These are phyloP conservation scores for Podosphaera fusca DNA, from an alignment of 2,329 filamentous ascomycete genomes.

Conservation along the genomic window DNA sequence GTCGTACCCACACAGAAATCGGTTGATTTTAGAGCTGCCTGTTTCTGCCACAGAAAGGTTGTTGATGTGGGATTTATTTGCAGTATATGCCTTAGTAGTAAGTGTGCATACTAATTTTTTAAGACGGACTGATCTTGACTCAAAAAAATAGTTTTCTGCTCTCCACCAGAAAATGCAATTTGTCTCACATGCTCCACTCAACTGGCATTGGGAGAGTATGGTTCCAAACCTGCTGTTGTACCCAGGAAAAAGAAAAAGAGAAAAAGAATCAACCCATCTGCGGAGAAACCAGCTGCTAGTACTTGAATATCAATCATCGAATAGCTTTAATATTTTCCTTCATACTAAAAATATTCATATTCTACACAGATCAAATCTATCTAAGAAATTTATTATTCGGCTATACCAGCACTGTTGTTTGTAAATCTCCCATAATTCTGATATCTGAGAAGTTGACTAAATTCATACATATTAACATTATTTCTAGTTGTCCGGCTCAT, in stretches of 20 bases:
- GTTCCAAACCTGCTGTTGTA: conserved; percentile 53
- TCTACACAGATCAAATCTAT: too few relatives aligned
- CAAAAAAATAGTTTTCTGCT: conserved; percentile 41
- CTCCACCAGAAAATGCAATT: conserved; percentile 34
- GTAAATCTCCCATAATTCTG: too few relatives aligned
- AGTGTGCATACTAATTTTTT: conserved; percentile 9
- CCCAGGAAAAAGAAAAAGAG: conserved; percentile 53
- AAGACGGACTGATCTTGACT: conserved; percentile 4
- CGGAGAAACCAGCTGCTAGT: too few relatives aligned
- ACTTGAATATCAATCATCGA: too few relatives aligned
- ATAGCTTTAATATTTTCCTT: too few relatives aligned
- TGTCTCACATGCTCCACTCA: conserved; percentile 70
- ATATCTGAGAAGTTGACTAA: too few relatives aligned
- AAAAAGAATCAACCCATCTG: conserved; percentile 28
- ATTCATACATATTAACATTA: too few relatives aligned
- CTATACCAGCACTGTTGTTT: too few relatives aligned
- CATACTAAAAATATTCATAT: too few relatives aligned
- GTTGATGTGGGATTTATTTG: conserved; percentile 89
- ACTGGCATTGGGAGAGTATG: conserved; percentile 53
- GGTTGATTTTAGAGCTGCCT: conserved; percentile 93
- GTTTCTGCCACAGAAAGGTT: conserved; percentile 83
- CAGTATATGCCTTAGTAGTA: conserved; percentile 78
- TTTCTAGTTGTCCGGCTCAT: too few relatives aligned
- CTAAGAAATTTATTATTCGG: too few relatives aligned
- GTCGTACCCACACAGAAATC: conserved; percentile 61